Conservation (phyloP, 805 yeast species). For the Myxozyma sirexii region DNA sequence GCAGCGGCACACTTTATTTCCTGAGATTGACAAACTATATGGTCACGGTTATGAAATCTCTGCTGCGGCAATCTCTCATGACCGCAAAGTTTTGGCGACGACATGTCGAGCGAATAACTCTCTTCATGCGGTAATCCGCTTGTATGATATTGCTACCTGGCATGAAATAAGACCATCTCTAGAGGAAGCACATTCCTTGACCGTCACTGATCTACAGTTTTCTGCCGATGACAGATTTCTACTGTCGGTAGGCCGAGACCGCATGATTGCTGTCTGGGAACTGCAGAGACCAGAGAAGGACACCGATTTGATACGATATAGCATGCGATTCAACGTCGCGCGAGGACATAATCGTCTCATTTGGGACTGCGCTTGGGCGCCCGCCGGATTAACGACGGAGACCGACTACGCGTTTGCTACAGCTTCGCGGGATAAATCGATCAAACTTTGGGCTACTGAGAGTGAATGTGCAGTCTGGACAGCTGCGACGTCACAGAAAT, state of each 20-base stretch:
- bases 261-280: constrained; percentile 79
- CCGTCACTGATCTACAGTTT: constrained; percentile 81
- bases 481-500: constrained; percentile 38
- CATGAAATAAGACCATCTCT: constrained; percentile 56
- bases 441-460: constrained; percentile 66
- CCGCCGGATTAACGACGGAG: constrained; percentile 38
- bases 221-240: constrained; percentile 61
- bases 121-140: constrained; percentile 81
- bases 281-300: constrained; percentile 15
- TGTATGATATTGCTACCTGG: constrained; percentile 66
- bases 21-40: constrained; percentile 89
- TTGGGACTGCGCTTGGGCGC: constrained; percentile 94
- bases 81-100: constrained; percentile 68
- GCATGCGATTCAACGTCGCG: constrained; percentile 48
- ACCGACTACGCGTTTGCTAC: constrained; percentile 50
- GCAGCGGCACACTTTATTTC: constrained; percentile 91
- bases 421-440: constrained; percentile 65
- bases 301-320: constrained; percentile 46
- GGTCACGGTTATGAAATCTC: constrained; percentile 97
- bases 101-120: constrained; percentile 88
- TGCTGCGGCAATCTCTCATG: constrained; percentile 71
- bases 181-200: constrained; percentile 72
- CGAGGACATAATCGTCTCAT: constrained; percentile 90
- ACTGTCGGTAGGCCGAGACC: constrained; percentile 83
- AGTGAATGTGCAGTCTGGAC: constrained; percentile 44